A percentile compares a stretch with the other conserved stretches of the same genome.
Conservation (phyloP, 208 protist genomes). For the Acanthamoeba healyi region DNA sequence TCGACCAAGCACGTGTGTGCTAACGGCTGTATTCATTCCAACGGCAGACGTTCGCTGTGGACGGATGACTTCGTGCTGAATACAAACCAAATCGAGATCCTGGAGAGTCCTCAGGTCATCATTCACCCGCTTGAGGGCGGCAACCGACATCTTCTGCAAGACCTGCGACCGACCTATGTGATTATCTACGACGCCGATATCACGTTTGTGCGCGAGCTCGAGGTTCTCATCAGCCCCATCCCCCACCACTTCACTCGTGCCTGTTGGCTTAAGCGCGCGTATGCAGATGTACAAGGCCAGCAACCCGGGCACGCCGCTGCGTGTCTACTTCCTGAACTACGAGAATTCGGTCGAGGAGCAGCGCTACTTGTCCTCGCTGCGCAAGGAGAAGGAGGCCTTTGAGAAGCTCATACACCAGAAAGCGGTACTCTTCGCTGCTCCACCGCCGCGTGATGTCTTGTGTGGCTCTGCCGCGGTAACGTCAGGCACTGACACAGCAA, state of each 20-base stretch:
- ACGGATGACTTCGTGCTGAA: neutral
- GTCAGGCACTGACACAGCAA: no score
- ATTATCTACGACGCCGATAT: slow-evolving; percentile 89
- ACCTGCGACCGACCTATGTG: slow-evolving; percentile 83
- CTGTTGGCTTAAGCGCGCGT: neutral
- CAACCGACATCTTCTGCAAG: neutral
- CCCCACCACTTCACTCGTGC: neutral
- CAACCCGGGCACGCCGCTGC: slow-evolving; percentile 79
- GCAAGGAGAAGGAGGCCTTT: slow-evolving; percentile 88
- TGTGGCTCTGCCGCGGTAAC: neutral
- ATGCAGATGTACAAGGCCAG: slow-evolving; percentile 81
- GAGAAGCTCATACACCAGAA: slow-evolving; percentile 88
- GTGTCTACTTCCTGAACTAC: slow-evolving; percentile 88
- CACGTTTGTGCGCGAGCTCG: slow-evolving; percentile 80
- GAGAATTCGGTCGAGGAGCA: slow-evolving; percentile 86
- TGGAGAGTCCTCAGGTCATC: neutral
- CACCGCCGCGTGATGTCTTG: neutral
- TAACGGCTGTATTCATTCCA: no score
- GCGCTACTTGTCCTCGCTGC: slow-evolving; percentile 81
- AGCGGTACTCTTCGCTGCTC: slow-evolving; percentile 49
- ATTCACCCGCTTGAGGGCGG: slow-evolving; percentile 36
- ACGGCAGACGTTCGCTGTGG: neutral
- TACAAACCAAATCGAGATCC: neutral
- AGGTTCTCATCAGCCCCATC: slow-evolving; percentile 53
- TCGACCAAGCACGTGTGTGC: no score